A percentile compares a stretch with the other conserved stretches of the same genome.
Conservation (phyloP, 371 early-diverging fungal species). For the Apophysomyces variabilis region DNA sequence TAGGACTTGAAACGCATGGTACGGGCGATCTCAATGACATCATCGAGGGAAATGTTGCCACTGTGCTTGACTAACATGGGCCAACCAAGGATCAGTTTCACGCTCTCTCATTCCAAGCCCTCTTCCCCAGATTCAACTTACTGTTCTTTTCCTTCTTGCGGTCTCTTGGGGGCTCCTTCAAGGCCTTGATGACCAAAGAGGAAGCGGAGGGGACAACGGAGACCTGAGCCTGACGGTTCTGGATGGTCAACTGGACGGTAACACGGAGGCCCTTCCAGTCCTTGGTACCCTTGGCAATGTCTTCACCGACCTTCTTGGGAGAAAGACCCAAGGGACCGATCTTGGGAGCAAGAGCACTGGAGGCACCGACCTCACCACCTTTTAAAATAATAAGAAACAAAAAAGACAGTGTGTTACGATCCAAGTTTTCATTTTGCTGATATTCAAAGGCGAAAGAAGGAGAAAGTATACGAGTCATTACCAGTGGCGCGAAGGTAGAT, state of each 20-base stretch:
- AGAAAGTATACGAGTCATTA: slow-evolving; percentile 18
- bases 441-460: not conserved
- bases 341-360: slow-evolving; percentile 96
- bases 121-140: slow-evolving; percentile 25
- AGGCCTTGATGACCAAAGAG: slow-evolving; percentile 97
- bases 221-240: slow-evolving; percentile 99
- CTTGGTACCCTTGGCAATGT: slow-evolving; percentile 99
- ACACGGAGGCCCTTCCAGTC: slow-evolving; percentile 99
- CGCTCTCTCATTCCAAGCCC: no score
- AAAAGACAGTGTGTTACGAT: not conserved
- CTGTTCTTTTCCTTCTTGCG: slow-evolving; percentile 99
- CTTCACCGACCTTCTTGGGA: slow-evolving; percentile 99
- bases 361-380: slow-evolving; percentile 82
- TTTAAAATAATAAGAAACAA: not conserved
- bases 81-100: not conserved
- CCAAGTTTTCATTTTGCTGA: slow-evolving; percentile 1
- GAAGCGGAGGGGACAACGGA: slow-evolving; percentile 98
- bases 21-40: slow-evolving; percentile 97
- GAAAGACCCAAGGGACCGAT: slow-evolving; percentile 99
- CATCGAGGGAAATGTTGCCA: slow-evolving; percentile 91
- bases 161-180: slow-evolving; percentile 99
- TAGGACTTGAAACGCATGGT: slow-evolving; percentile 94
- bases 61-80: slow-evolving; percentile 78
- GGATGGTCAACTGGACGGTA: slow-evolving; percentile 98
- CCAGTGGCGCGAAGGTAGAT: slow-evolving; percentile 95